Evolutionary conservation across 805 yeast genomes (phyloP).

Genomic region (Saccharomyces mikatae): DNA sequence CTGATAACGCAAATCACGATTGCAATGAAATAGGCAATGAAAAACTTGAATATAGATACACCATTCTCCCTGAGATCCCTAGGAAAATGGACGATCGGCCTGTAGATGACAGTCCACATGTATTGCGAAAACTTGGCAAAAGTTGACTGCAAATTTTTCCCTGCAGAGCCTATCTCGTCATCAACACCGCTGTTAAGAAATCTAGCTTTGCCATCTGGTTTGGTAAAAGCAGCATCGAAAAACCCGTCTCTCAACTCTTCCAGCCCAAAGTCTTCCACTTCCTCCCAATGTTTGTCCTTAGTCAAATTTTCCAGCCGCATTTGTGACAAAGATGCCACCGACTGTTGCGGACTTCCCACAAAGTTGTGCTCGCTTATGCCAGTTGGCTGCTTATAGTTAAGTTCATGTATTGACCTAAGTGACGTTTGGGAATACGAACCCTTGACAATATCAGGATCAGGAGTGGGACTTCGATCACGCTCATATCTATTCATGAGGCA

Average conservation of each 20-base stretch:
- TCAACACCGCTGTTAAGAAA: neutral
- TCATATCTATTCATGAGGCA: neutral
- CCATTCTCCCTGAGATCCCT: slow-evolving; percentile 5
- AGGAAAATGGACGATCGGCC: slow-evolving; percentile 6
- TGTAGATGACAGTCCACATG: neutral
- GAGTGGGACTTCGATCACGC: neutral
- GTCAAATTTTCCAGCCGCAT: slow-evolving; percentile 26
- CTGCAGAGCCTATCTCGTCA: slow-evolving; percentile 1
- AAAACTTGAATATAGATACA: slow-evolving; percentile 25
- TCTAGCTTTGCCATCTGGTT: slow-evolving; percentile 11
- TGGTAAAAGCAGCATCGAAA: slow-evolving; percentile 39
- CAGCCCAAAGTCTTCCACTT: slow-evolving; percentile 32
- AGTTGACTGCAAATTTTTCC: neutral
- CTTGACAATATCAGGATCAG: slow-evolving; percentile 12
- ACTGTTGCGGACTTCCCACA: slow-evolving; percentile 10
- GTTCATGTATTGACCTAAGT: slow-evolving; percentile 14
- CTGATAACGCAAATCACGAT: slow-evolving; percentile 34
- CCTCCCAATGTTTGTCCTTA: slow-evolving; percentile 23
- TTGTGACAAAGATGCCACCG: slow-evolving; percentile 33
- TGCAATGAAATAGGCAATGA: slow-evolving; percentile 35
- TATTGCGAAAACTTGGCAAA: neutral
- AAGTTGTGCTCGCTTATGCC: neutral
- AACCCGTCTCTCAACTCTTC: slow-evolving; percentile 43
- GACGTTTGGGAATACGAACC: slow-evolving; percentile 24
- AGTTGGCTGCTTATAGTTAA: neutral